A percentile compares a stretch with the other conserved stretches of the same genome.
Conservation (phyloP, 345 rosid genomes). For the Sisymbrium irio region DNA sequence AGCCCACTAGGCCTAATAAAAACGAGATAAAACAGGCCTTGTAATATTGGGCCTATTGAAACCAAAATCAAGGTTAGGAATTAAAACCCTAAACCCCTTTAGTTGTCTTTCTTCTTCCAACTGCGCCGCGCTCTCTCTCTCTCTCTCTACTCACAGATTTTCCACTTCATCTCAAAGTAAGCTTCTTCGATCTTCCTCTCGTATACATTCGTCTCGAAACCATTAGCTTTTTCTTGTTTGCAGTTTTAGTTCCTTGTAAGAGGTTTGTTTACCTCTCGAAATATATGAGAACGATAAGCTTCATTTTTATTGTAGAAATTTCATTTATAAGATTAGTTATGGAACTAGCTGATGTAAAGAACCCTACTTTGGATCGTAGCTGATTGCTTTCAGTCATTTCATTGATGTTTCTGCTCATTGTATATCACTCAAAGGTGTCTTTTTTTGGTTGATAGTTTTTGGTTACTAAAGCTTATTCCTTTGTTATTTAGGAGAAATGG, state of each 20-base stretch:
- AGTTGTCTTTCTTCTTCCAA: background rate
- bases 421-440: background rate
- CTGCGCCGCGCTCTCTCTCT: constrained; percentile 20
- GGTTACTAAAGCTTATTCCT: background rate
- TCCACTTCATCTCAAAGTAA: constrained; percentile 23
- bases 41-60: background rate
- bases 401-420: background rate
- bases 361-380: background rate
- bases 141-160: background rate
- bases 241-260: background rate
- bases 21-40: background rate
- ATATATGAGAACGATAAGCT: background rate
- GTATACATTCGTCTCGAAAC: background rate
- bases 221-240: background rate
- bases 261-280: background rate
- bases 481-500: constrained; percentile 25
- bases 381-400: background rate
- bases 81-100: constrained; percentile 29
- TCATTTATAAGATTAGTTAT: background rate
- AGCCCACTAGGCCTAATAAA: background rate
- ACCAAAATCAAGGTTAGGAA: background rate
- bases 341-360: background rate
- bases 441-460: background rate
- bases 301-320: background rate
- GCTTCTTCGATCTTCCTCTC: constrained; percentile 15